A percentile compares a stretch with the other conserved stretches of the same genome.
Evolutionary conservation across 2,329 filamentous ascomycete species (phyloP).

Genomic region (Trichoderma breve): DNA sequence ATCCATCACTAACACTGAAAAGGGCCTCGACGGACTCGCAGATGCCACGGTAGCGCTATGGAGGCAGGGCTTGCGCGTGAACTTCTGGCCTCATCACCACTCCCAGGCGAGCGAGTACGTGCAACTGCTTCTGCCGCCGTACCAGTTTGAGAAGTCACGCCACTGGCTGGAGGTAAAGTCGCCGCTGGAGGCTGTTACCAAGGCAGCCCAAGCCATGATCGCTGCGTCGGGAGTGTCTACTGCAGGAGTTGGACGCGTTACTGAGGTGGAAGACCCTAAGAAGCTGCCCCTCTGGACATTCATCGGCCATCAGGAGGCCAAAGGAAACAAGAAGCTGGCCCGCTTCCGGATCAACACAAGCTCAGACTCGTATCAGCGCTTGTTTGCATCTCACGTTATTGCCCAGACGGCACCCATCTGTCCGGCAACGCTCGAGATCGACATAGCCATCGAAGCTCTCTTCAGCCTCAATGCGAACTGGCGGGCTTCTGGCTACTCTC

Average conservation of each 20-base stretch:
- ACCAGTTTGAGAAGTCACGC: neutral
- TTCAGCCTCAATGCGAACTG: neutral
- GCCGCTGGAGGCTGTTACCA: neutral
- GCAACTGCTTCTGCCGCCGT: neutral
- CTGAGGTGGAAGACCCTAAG: neutral
- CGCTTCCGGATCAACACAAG: neutral
- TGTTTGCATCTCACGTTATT: neutral
- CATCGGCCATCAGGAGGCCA: neutral
- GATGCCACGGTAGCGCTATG: neutral
- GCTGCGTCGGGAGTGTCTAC: neutral
- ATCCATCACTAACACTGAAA: neutral
- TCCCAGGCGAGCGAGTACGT: neutral
- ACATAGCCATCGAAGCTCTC: neutral
- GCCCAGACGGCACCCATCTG: neutral
- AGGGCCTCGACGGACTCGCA: neutral
- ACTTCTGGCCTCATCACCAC: neutral
- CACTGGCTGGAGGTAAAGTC: neutral
- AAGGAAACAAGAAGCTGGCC: neutral
- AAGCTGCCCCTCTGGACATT: neutral
- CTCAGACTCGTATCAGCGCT: neutral
- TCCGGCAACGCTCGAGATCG: neutral
- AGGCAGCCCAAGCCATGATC: neutral
- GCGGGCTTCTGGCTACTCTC: neutral
- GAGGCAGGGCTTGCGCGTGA: neutral
- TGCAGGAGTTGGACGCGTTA: neutral